Evolutionary conservation across 169 alveolate species (phyloP).

Genomic region (Babesia gibsoni): DNA sequence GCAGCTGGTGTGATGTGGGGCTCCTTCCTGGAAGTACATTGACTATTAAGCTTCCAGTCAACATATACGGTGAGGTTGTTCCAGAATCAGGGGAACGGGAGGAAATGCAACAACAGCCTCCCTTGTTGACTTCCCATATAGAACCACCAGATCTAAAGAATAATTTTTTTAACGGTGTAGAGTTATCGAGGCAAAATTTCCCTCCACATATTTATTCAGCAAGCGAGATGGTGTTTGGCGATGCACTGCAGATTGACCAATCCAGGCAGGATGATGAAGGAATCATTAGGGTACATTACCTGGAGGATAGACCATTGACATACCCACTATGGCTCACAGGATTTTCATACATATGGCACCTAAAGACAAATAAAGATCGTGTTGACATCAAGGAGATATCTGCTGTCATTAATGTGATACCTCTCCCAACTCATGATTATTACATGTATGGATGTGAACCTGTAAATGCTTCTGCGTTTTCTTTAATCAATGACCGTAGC

Average conservation of each 20-base stretch:
- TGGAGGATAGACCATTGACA: not conserved
- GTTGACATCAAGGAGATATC: too few species aligned
- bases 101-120: not conserved
- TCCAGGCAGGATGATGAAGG: not conserved
- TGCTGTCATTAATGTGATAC: not conserved
- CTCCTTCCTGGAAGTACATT: not conserved
- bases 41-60: not conserved
- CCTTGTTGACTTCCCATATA: not conserved
- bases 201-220: too few species aligned
- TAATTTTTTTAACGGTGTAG: not conserved
- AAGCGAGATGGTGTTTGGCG: not conserved
- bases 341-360: too few species aligned
- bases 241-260: not conserved
- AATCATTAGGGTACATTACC: not conserved
- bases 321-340: too few species aligned
- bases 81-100: not conserved
- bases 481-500: too few species aligned
- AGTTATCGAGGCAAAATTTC: not conserved
- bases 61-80: not conserved
- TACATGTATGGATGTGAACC: not conserved
- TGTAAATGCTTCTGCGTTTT: too few species aligned
- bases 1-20: conserved; percentile 4
- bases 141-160: not conserved
- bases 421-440: not conserved
- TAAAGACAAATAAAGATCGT: too few species aligned